Conservation (phyloP, 805 yeast species). For the Wickerhamiella musiphila region DNA sequence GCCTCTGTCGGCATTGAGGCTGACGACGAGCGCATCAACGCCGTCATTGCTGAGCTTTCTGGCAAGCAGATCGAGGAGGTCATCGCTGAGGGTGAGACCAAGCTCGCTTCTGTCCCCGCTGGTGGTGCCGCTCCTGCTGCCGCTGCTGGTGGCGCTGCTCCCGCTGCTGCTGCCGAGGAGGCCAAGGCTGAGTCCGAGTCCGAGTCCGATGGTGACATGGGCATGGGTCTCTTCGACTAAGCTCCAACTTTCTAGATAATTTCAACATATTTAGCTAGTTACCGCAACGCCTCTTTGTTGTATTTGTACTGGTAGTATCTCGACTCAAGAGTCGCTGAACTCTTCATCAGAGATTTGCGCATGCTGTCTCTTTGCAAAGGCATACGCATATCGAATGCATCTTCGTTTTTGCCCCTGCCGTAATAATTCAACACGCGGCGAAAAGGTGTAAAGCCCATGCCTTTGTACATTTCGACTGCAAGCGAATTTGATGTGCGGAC, state of each 20-base stretch:
- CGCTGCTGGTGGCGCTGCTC: conserved; percentile 56
- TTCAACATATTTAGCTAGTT: too few species aligned
- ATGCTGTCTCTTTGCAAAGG: conserved; percentile 23
- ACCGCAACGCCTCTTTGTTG: conserved; percentile 8
- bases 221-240: conserved; percentile 90
- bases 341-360: conserved; percentile 15
- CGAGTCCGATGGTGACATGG: conserved; percentile 27
- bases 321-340: conserved; percentile 17
- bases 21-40: conserved; percentile 71
- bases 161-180: conserved; percentile 53
- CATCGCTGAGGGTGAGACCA: conserved; percentile 86
- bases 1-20: conserved; percentile 92
- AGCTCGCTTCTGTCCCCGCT: conserved; percentile 93
- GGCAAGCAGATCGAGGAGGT: conserved; percentile 85
- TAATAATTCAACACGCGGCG: conserved; percentile 84
- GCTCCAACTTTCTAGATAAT: conserved; percentile 10
- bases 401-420: conserved; percentile 45
- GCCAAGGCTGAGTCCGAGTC: conserved; percentile 49
- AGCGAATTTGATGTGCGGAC: conserved; percentile 71
- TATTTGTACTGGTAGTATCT: conserved; percentile 15
- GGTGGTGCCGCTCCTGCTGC: conserved; percentile 92
- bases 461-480: conserved; percentile 71
- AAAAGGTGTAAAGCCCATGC: conserved; percentile 68
- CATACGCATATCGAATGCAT: conserved; percentile 48
- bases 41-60: conserved; percentile 70